Percentiles rank a stretch among this genome's conserved stretches.
phyloP scores from a whole-genome alignment of 495 filamentous ascomycete species.

The Penicillium longicatenatum region DNA sequence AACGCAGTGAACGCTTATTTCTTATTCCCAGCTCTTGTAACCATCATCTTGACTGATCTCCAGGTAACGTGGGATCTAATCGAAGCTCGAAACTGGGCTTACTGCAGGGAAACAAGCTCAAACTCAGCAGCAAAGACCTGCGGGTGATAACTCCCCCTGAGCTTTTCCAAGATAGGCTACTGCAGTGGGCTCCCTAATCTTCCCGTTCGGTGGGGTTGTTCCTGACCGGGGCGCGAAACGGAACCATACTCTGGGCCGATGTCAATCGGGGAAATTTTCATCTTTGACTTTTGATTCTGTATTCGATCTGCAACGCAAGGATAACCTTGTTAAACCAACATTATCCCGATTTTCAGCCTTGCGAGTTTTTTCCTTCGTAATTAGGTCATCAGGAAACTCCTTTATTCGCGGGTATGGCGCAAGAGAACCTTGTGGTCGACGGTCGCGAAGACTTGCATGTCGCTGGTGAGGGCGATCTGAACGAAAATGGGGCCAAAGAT shows the following conservation, averaged over 20 bases:
- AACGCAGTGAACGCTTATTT: neutral
- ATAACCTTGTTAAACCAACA: neutral
- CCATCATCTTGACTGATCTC: neutral
- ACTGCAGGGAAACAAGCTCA: neutral
- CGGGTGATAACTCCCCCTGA: neutral
- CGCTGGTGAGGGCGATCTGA: conserved; percentile 33
- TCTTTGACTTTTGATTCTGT: neutral
- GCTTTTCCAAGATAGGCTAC: neutral
- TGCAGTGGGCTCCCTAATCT: conserved; percentile 18
- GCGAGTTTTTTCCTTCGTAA: neutral
- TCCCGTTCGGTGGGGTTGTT: conserved; percentile 21
- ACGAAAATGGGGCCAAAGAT: conserved; percentile 36
- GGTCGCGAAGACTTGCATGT: conserved; percentile 28
- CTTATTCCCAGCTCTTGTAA: neutral
- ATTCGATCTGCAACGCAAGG: neutral
- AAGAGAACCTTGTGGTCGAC: conserved; percentile 22
- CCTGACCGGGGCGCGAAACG: conserved; percentile 14
- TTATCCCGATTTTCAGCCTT: neutral
- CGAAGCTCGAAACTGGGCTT: neutral
- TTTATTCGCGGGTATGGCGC: conserved; percentile 15
- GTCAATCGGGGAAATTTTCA: conserved; percentile 9
- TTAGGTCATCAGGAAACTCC: neutral
- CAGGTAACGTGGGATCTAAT: neutral
- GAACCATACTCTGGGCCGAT: conserved; percentile 15
- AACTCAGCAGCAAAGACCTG: neutral